These are phyloP conservation scores for Gossypium trilobum DNA, from an alignment of 441 rosid genomes.

Conservation along the genomic window DNA sequence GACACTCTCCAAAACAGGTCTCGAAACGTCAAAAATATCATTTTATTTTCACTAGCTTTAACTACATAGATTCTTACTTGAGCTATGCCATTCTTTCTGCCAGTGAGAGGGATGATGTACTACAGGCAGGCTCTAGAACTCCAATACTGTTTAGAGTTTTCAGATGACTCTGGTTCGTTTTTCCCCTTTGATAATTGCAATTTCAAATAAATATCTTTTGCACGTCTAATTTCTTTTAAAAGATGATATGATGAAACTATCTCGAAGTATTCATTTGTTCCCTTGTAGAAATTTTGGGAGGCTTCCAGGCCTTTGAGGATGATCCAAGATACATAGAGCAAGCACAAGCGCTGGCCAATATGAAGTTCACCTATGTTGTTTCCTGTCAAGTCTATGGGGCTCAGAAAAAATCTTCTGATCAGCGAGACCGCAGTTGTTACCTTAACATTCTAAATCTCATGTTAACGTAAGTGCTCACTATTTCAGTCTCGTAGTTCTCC, in stretches of 20 bases:
- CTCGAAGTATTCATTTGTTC: conserved; percentile 16
- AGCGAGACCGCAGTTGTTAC: conserved; percentile 58
- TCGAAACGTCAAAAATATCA: neutral
- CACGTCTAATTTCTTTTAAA: neutral
- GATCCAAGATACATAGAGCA: conserved; percentile 26
- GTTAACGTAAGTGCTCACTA: conserved; percentile 51
- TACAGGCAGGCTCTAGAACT: conserved; percentile 70
- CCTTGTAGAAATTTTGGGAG: conserved; percentile 36
- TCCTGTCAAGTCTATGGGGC: conserved; percentile 83
- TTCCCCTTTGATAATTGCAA: conserved; percentile 11
- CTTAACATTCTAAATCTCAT: conserved; percentile 72
- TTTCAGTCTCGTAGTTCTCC: conserved; percentile 15
- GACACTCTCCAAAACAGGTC: conserved; percentile 94
- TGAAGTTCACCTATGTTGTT: conserved; percentile 95
- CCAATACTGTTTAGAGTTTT: conserved; percentile 61
- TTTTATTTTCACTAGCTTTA: conserved; percentile 14
- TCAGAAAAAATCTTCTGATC: conserved; percentile 64
- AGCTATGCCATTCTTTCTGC: conserved; percentile 17
- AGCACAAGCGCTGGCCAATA: conserved; percentile 67
- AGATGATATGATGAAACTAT: conserved; percentile 7
- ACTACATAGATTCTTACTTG: conserved; percentile 12
- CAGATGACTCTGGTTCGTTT: conserved; percentile 56
- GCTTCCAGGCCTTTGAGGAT: conserved; percentile 30
- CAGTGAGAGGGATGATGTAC: conserved; percentile 99
- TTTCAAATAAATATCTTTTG: conserved; percentile 4